Percentiles rank a stretch among this genome's conserved stretches.
These are phyloP conservation scores for Pseudocercospora eumusae DNA, from an alignment of 2,329 filamentous ascomycete genomes.

Conservation along the genomic window DNA sequence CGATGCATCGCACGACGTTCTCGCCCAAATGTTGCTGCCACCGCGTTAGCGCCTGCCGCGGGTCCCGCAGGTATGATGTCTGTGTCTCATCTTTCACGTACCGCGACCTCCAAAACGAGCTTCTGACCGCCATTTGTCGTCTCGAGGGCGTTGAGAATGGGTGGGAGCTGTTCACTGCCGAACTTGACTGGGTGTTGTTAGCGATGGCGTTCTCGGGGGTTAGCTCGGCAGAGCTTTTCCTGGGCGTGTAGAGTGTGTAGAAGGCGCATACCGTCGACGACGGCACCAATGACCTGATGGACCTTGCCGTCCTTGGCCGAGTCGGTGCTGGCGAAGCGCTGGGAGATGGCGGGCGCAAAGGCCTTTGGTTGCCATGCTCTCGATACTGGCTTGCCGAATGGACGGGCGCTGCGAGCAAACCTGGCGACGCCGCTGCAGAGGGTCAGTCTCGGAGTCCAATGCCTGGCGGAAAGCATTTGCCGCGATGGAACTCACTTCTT, in stretches of 20 bases:
- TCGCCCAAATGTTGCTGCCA: slow-evolving; percentile 96
- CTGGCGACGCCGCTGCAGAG: slow-evolving; percentile 63
- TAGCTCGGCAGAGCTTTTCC: slow-evolving; percentile 33
- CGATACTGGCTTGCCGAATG: slow-evolving; percentile 59
- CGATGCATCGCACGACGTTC: slow-evolving; percentile 99
- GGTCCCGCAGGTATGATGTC: slow-evolving; percentile 17
- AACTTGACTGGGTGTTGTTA: slow-evolving; percentile 76
- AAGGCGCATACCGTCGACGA: slow-evolving; percentile 82
- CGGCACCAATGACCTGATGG: slow-evolving; percentile 92
- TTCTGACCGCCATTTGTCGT: slow-evolving; percentile 90
- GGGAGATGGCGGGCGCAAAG: slow-evolving; percentile 59
- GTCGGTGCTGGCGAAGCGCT: slow-evolving; percentile 64
- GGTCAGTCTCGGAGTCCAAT: slow-evolving; percentile 39
- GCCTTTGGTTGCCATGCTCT: slow-evolving; percentile 60
- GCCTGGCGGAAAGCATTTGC: slow-evolving; percentile 38
- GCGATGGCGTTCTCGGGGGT: slow-evolving; percentile 21
- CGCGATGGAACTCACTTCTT: slow-evolving; percentile 66
- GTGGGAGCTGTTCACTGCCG: slow-evolving; percentile 85
- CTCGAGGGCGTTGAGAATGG: slow-evolving; percentile 96
- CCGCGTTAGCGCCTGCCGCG: slow-evolving; percentile 30
- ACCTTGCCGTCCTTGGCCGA: slow-evolving; percentile 62
- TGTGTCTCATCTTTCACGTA: slow-evolving; percentile 55
- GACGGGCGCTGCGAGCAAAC: slow-evolving; percentile 58
- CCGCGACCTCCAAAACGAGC: slow-evolving; percentile 93
- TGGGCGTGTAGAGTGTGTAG: slow-evolving; percentile 33